Conservation (phyloP, 2,329 filamentous ascomycete species). For the Colletotrichum scovillei region DNA sequence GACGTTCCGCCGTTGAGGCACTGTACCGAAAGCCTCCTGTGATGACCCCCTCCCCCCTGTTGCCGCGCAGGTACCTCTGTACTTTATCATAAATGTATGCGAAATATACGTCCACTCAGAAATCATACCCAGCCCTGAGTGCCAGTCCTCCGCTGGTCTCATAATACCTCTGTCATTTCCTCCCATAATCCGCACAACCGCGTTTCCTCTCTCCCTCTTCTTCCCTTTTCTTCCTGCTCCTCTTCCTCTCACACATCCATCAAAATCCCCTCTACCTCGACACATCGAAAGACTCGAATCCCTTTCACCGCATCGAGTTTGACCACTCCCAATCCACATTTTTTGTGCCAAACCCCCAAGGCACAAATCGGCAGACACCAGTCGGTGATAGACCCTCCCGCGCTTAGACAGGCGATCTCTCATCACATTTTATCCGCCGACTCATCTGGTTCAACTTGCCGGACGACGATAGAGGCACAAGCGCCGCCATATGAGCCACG, state of each 20-base stretch:
- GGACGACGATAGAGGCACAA: background rate
- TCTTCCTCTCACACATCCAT: slow-evolving; percentile 1
- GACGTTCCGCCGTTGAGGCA: slow-evolving; percentile 28
- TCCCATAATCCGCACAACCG: slow-evolving; percentile 13
- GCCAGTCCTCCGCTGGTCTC: slow-evolving; percentile 28
- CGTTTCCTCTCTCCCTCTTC: slow-evolving; percentile 8
- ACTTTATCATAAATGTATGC: slow-evolving; percentile 13
- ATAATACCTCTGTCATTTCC: slow-evolving; percentile 28
- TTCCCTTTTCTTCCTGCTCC: slow-evolving; percentile 8
- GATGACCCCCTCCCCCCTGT: slow-evolving; percentile 14
- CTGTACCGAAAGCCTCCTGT: slow-evolving; percentile 17
- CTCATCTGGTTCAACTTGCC: background rate
- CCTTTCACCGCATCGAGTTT: background rate
- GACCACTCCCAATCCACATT: background rate
- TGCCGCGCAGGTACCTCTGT: slow-evolving; percentile 23
- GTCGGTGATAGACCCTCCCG: background rate
- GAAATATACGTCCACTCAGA: slow-evolving; percentile 15
- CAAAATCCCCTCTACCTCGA: background rate
- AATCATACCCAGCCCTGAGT: slow-evolving; percentile 20
- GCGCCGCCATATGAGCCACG: background rate
- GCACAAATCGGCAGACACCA: background rate
- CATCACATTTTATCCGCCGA: background rate
- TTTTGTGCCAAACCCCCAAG: slow-evolving; percentile 15
- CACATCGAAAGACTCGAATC: background rate
- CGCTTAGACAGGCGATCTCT: background rate